These are phyloP conservation scores for Tylopilus intermedius DNA, from an alignment of 768 basidiomycete genomes.

Conservation along the genomic window DNA sequence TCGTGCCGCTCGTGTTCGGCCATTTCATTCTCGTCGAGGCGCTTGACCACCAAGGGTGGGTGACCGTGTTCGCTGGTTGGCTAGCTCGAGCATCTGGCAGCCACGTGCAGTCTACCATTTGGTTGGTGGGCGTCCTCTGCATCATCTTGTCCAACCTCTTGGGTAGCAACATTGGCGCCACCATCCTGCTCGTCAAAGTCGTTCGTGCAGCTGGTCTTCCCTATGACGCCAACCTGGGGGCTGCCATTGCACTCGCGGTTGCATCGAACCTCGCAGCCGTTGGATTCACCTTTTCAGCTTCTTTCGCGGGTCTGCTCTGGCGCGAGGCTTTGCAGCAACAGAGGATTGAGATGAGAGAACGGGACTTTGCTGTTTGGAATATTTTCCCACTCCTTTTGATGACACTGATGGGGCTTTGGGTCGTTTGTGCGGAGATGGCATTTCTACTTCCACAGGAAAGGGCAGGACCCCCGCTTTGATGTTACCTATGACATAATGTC, in stretches of 20 bases:
- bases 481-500: no score
- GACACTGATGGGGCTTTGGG: constrained; percentile 59
- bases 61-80: constrained; percentile 74
- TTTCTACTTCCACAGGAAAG: no score
- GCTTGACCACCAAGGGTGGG: constrained; percentile 81
- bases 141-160: constrained; percentile 75
- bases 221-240: constrained; percentile 43
- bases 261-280: constrained; percentile 84
- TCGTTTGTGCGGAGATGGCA: constrained; percentile 71
- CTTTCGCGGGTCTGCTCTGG: constrained; percentile 88
- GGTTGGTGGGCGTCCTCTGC: constrained; percentile 64
- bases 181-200: constrained; percentile 64
- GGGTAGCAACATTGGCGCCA: constrained; percentile 36
- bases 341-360: constrained; percentile 50
- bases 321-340: constrained; percentile 67
- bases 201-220: constrained; percentile 44
- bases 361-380: constrained; percentile 72
- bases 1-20: constrained; percentile 88
- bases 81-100: constrained; percentile 40
- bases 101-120: constrained; percentile 48
- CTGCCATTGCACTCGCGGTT: constrained; percentile 36
- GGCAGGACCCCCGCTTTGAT: no score
- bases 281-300: constrained; percentile 82
- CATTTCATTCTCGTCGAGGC: constrained; percentile 82
- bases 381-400: constrained; percentile 56